Conservation (phyloP, 2,329 filamentous ascomycete genomes). For the Colletotrichum horii region DNA sequence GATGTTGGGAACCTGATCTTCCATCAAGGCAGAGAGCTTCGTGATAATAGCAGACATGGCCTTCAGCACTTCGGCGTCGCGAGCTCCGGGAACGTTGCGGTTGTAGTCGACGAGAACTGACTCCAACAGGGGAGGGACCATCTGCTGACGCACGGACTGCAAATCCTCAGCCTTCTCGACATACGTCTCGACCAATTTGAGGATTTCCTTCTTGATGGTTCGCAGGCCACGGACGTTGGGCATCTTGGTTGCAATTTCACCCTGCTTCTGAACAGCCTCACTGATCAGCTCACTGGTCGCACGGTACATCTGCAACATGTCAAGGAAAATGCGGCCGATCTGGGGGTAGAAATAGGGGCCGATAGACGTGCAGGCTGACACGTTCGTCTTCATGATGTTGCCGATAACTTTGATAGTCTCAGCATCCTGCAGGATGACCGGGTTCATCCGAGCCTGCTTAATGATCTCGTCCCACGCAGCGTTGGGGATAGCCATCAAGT, state of each 20-base stretch:
- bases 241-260: slow-evolving; percentile 92
- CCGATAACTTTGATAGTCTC: slow-evolving; percentile 99
- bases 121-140: slow-evolving; percentile 94
- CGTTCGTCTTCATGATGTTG: slow-evolving; percentile 99
- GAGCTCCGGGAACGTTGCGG: slow-evolving; percentile 92
- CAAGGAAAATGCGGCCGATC: slow-evolving; percentile 95
- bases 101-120: slow-evolving; percentile 96
- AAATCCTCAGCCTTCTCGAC: slow-evolving; percentile 97
- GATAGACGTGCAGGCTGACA: slow-evolving; percentile 96
- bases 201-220: slow-evolving; percentile 98
- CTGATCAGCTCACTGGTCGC: slow-evolving; percentile 97
- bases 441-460: slow-evolving; percentile 81
- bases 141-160: slow-evolving; percentile 89
- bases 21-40: slow-evolving; percentile 95
- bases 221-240: slow-evolving; percentile 92
- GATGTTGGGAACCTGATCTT: slow-evolving; percentile 95
- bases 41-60: slow-evolving; percentile 98
- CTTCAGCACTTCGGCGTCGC: slow-evolving; percentile 94
- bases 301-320: slow-evolving; percentile 99
- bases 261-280: slow-evolving; percentile 68
- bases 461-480: slow-evolving; percentile 96
- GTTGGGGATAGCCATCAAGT: slow-evolving; percentile 94
- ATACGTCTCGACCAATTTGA: slow-evolving; percentile 98
- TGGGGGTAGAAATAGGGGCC: slow-evolving; percentile 98
- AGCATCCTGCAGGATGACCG: slow-evolving; percentile 84